Percentiles rank a stretch among this genome's conserved stretches.
Conservation (phyloP, 1,139 yeast species). For the Hyphopichia pseudoburtonii region DNA sequence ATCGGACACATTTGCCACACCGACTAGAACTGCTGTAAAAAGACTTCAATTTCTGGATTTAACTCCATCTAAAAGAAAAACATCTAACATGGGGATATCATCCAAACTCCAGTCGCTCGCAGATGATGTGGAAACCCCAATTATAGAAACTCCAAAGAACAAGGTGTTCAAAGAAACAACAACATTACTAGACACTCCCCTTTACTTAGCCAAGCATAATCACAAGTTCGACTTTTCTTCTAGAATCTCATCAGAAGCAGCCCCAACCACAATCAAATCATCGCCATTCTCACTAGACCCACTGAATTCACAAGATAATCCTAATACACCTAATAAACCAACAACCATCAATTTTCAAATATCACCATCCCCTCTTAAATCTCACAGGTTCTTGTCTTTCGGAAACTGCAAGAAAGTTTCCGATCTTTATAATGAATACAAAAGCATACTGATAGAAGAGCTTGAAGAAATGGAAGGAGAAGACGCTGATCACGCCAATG, state of each 20-base stretch:
- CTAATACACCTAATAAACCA: slow-evolving; percentile 12
- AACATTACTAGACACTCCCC: slow-evolving; percentile 28
- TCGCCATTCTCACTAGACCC: slow-evolving; percentile 6
- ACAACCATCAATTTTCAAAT: slow-evolving; percentile 27
- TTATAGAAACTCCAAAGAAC: slow-evolving; percentile 6
- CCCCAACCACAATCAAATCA: background rate
- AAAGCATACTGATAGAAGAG: slow-evolving; percentile 18
- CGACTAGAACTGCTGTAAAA: slow-evolving; percentile 24
- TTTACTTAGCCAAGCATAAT: slow-evolving; percentile 27
- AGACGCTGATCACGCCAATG: slow-evolving; percentile 13
- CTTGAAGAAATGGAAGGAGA: slow-evolving; percentile 14
- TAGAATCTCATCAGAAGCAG: background rate
- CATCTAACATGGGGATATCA: slow-evolving; percentile 4
- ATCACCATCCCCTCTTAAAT: slow-evolving; percentile 48
- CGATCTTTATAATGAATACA: slow-evolving; percentile 38
- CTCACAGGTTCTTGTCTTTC: slow-evolving; percentile 34
- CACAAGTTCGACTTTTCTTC: slow-evolving; percentile 20
- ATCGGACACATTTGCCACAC: slow-evolving; percentile 30
- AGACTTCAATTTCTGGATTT: slow-evolving; percentile 11
- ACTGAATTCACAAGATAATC: slow-evolving; percentile 1
- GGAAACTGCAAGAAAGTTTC: slow-evolving; percentile 27
- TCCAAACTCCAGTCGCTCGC: slow-evolving; percentile 13
- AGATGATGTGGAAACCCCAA: slow-evolving; percentile 5
- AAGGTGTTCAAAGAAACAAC: slow-evolving; percentile 7
- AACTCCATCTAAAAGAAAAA: slow-evolving; percentile 12